Conservation (phyloP, 2,329 filamentous ascomycete genomes). For the Periconia macrospinosa region DNA sequence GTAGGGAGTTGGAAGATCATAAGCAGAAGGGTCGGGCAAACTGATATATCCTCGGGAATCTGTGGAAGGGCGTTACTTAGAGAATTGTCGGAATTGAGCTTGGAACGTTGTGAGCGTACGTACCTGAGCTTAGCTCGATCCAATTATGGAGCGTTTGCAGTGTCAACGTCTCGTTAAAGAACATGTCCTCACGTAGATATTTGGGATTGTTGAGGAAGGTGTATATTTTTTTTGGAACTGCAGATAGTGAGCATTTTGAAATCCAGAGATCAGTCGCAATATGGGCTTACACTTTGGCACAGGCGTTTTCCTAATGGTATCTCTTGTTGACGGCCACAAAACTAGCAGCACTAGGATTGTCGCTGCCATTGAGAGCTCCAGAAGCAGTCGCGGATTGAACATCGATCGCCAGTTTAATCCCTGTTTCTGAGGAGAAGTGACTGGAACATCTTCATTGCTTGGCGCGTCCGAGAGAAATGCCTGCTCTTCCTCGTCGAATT, state of each 20-base stretch:
- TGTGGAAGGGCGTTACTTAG: constrained; percentile 4
- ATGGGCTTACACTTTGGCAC: constrained; percentile 15
- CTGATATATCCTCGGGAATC: constrained; percentile 21
- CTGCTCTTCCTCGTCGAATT: constrained; percentile 12
- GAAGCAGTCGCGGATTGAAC: constrained; percentile 10
- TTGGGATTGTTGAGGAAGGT: constrained; percentile 21
- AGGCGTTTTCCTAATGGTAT: constrained; percentile 16
- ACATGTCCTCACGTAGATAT: constrained; percentile 24
- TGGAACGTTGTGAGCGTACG: not conserved
- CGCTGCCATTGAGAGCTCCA: constrained; percentile 15
- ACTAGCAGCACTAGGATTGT: constrained; percentile 15
- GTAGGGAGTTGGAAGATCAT: constrained; percentile 23
- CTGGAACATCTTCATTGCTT: constrained; percentile 2
- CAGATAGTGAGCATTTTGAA: constrained; percentile 3
- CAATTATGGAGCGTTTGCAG: constrained; percentile 26
- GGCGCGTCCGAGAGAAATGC: constrained; percentile 11
- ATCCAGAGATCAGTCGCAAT: no score
- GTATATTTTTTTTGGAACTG: constrained; percentile 24
- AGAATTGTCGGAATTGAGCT: no score
- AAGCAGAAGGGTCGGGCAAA: constrained; percentile 4
- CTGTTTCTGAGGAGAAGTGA: not conserved
- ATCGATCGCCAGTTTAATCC: constrained; percentile 2
- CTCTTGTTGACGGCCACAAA: constrained; percentile 7
- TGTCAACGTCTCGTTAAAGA: constrained; percentile 21
- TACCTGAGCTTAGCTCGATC: constrained; percentile 23